Evolutionary conservation across 2,329 filamentous ascomycete species (phyloP).

Genomic region (Elsinoe australis): DNA sequence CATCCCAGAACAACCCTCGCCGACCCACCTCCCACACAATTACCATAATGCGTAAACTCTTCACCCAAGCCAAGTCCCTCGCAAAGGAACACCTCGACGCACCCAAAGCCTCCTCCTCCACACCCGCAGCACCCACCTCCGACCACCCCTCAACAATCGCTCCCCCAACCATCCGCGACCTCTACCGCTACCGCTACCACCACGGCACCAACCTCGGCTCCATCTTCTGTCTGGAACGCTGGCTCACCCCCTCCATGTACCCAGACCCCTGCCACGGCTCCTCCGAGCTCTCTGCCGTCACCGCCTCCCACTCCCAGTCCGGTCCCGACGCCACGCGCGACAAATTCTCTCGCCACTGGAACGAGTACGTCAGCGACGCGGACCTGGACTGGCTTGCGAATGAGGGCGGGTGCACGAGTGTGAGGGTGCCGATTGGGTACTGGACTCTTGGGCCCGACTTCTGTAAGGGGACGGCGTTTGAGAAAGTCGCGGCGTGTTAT

Average conservation of each 20-base stretch:
- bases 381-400: constrained; percentile 49
- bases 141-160: constrained; percentile 29
- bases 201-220: constrained; percentile 53
- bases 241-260: constrained; percentile 48
- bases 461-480: constrained; percentile 47
- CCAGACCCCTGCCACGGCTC: constrained; percentile 36
- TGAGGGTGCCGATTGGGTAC: constrained; percentile 55
- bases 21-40: not conserved
- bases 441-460: constrained; percentile 49
- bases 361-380: constrained; percentile 41
- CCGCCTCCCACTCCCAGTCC: constrained; percentile 39
- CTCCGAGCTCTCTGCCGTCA: constrained; percentile 48
- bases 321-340: constrained; percentile 43
- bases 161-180: constrained; percentile 34
- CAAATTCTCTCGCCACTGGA: constrained; percentile 50
- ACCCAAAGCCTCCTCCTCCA: not conserved
- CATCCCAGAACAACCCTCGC: not conserved
- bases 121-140: not conserved
- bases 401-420: constrained; percentile 47
- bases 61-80: constrained; percentile 10
- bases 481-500: constrained; percentile 44
- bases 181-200: constrained; percentile 52
- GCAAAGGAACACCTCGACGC: constrained; percentile 4
- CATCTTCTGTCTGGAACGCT: constrained; percentile 54
- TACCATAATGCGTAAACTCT: constrained; percentile 6